Base-by-base conservation (phyloP, 352 stramenopile species). In the Globisporangium emineosum region DNA sequence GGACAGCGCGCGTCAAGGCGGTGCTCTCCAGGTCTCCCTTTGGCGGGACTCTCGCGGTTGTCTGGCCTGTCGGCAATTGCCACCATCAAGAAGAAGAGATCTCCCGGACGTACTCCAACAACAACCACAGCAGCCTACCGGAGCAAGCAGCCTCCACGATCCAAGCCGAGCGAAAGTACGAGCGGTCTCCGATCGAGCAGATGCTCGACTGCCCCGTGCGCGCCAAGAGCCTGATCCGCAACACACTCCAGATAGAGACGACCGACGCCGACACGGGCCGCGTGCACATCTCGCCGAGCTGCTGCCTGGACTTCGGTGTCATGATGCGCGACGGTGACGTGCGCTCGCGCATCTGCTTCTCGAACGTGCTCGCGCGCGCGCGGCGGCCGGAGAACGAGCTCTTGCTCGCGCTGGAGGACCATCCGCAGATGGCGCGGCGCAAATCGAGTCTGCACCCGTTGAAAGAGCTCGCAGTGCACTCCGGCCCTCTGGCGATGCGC, bases 281-380 rank as follows among this genome's bases (percentile, higher is more conserved):
- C 8, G 21, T 75, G n/a, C 71, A 73, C 45, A 72, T 88, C 9
- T 73, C 70, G 49, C 78, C 78, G 33, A 70, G 68, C 7, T 77
- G 57, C 42, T 88, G 79, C 32, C 57, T 85, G 23, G 76, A 78
- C 53, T 75, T 73, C 64, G 79, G 77, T 17, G 67, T 88, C 35
- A 65, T 84, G 42, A 57, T 79, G 25, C 50, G 60, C 10, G 65
- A 67, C 10, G 65, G 62, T 8, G 66, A 52, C 19, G 67, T 78
- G 33, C 71, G 69, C 17, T 79, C 74, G 25, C 66, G 74, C 43
- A 60, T 58, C 25, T 64, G 50, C 30, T 68, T 68, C 23, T 50
- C 63, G 2, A 53, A 43, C 47, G 37, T 67, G 29, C 25, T 52
- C 33, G 33, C 29, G 37, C 12, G 47, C 9, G 49, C 27, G 42